phyloP scores from a whole-genome alignment of 345 rosid species.

The Theobroma cacao region DNA sequence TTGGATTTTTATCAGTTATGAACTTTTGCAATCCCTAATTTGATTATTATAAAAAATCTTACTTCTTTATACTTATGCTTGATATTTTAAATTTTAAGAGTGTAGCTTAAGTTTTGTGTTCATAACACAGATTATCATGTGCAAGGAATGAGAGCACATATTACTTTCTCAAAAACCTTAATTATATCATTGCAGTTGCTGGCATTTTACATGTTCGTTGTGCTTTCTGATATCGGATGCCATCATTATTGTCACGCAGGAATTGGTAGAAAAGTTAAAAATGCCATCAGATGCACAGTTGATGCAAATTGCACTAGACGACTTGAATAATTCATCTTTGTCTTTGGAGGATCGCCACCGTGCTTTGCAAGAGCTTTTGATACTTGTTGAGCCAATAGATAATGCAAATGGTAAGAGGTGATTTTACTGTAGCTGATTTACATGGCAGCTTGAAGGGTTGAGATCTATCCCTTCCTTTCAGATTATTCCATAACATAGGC shows the following conservation, averaged over 20 bases:
- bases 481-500: not conserved
- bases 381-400: slow-evolving; percentile 91
- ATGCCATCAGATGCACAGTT: slow-evolving; percentile 82
- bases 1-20: not conserved
- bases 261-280: slow-evolving; percentile 71
- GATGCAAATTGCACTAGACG: slow-evolving; percentile 77
- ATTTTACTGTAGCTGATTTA: not conserved
- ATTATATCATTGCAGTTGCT: not conserved
- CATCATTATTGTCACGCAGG: slow-evolving; percentile 36
- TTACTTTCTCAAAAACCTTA: not conserved
- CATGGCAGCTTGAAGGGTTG: not conserved
- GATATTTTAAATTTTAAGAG: not conserved
- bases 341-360: slow-evolving; percentile 75
- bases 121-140: not conserved
- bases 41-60: not conserved
- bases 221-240: not conserved
- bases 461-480: not conserved
- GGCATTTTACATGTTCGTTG: not conserved
- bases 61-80: not conserved
- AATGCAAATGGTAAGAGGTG: slow-evolving; percentile 73
- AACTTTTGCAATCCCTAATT: not conserved
- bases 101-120: not conserved
- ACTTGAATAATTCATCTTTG: slow-evolving; percentile 68
- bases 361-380: slow-evolving; percentile 76
- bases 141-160: not conserved